phyloP scores from a whole-genome alignment of 2,329 filamentous ascomycete species.

The Cercospora sojina region DNA sequence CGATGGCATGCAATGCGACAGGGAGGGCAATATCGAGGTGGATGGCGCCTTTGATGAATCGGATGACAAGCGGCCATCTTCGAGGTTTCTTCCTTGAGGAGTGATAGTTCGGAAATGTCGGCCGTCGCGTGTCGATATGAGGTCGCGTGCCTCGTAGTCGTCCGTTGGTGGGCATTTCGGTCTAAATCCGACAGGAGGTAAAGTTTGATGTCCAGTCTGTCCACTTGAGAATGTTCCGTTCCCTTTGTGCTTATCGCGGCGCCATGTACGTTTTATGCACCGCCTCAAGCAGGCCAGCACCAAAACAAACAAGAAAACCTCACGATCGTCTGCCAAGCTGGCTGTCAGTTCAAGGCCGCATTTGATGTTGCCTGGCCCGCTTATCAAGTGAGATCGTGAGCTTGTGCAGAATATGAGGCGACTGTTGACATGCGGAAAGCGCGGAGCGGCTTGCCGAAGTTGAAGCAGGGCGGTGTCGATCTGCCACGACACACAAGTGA shows the following conservation, averaged over 20 bases:
- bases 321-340: not conserved
- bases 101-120: conserved; percentile 49
- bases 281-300: not conserved
- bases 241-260: conserved; percentile 1
- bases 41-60: conserved; percentile 64
- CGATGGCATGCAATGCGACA: conserved; percentile 57
- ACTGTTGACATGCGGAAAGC: not conserved
- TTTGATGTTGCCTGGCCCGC: not conserved
- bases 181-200: not conserved
- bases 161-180: not conserved
- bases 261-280: conserved; percentile 13
- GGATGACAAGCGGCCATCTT: conserved; percentile 62
- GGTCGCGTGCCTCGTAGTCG: not conserved
- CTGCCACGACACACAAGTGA: not conserved
- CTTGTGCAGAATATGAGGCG: not conserved
- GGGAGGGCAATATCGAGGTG: conserved; percentile 59
- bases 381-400: not conserved
- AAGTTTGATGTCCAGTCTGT: not conserved
- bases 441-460: not conserved
- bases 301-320: not conserved
- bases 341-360: not conserved
- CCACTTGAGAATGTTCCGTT: not conserved
- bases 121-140: conserved; percentile 15
- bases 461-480: conserved; percentile 7
- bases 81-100: conserved; percentile 48